Conservation (phyloP, 2,329 filamentous ascomycete genomes). For the Cercospora beticola region DNA sequence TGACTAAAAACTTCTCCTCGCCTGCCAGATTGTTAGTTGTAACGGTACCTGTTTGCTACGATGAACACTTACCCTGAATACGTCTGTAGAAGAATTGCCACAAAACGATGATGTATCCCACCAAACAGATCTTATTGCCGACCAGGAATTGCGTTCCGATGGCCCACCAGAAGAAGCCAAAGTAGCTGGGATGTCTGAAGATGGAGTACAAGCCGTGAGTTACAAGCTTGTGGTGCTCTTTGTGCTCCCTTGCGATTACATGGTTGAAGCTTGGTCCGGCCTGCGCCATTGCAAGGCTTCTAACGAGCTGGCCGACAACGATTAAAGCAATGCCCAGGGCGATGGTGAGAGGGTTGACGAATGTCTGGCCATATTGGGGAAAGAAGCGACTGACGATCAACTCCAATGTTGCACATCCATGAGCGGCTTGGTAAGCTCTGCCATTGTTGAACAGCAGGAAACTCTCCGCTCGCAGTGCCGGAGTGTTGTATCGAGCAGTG, state of each 20-base stretch:
- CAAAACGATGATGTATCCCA: constrained; percentile 70
- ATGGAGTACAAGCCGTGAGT: constrained; percentile 74
- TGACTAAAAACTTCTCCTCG: constrained; percentile 75
- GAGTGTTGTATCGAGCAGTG: constrained; percentile 80
- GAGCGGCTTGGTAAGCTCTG: constrained; percentile 77
- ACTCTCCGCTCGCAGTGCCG: constrained; percentile 66
- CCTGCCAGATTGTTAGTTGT: constrained; percentile 43
- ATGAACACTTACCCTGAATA: constrained; percentile 56
- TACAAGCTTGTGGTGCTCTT: constrained; percentile 75
- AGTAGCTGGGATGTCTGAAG: constrained; percentile 87
- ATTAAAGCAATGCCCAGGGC: constrained; percentile 64
- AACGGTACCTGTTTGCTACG: background rate
- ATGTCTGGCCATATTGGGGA: constrained; percentile 24
- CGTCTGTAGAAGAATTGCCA: constrained; percentile 81
- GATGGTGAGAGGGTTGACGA: constrained; percentile 53
- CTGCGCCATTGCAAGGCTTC: constrained; percentile 83
- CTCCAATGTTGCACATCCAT: constrained; percentile 72
- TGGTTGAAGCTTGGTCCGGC: constrained; percentile 91
- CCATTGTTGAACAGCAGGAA: constrained; percentile 88
- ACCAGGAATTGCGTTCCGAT: constrained; percentile 89
- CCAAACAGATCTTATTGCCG: constrained; percentile 77
- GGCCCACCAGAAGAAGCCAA: constrained; percentile 98
- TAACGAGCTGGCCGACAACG: constrained; percentile 68
- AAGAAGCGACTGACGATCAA: constrained; percentile 56
- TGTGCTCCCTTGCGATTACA: constrained; percentile 68